Evolutionary conservation across 2,329 filamentous ascomycete species (phyloP).

Genomic region (Aspergillus uvarum): DNA sequence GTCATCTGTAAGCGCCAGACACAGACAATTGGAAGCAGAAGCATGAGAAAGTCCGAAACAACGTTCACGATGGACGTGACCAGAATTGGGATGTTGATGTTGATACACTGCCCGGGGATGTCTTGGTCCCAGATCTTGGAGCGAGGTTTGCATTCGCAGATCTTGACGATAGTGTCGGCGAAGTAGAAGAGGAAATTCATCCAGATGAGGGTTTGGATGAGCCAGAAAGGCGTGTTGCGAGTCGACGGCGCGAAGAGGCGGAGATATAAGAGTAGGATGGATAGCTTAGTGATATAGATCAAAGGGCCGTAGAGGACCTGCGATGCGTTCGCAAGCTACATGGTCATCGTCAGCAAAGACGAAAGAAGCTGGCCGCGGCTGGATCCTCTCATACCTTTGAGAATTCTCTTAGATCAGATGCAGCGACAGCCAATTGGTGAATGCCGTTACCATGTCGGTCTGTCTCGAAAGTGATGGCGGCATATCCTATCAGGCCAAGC

Average conservation of each 20-base stretch:
- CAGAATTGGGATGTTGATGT: constrained; percentile 24
- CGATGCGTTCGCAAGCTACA: constrained; percentile 22
- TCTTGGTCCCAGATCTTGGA: constrained; percentile 24
- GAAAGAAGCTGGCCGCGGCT: no score
- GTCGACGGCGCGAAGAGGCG: constrained; percentile 25
- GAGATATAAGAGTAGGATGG: constrained; percentile 29
- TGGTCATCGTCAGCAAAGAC: background rate
- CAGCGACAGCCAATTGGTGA: constrained; percentile 19
- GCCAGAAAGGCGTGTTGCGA: constrained; percentile 19
- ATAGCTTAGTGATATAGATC: constrained; percentile 31
- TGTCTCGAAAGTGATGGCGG: constrained; percentile 21
- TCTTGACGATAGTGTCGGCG: constrained; percentile 25
- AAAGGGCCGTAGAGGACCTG: constrained; percentile 30
- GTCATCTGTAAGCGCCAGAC: constrained; percentile 25
- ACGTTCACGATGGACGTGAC: constrained; percentile 25
- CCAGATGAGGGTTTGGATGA: constrained; percentile 26
- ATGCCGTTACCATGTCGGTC: constrained; percentile 23
- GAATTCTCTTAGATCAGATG: constrained; percentile 19
- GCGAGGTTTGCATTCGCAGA: constrained; percentile 27
- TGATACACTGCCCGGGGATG: constrained; percentile 23
- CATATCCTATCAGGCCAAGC: constrained; percentile 26
- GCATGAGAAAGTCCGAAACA: constrained; percentile 24
- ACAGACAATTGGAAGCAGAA: constrained; percentile 24
- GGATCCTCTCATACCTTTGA: constrained; percentile 14
- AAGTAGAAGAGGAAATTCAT: constrained; percentile 28